Evolutionary conservation across 2,329 filamentous ascomycete species (phyloP).

Genomic region (Elsinoe perseae): DNA sequence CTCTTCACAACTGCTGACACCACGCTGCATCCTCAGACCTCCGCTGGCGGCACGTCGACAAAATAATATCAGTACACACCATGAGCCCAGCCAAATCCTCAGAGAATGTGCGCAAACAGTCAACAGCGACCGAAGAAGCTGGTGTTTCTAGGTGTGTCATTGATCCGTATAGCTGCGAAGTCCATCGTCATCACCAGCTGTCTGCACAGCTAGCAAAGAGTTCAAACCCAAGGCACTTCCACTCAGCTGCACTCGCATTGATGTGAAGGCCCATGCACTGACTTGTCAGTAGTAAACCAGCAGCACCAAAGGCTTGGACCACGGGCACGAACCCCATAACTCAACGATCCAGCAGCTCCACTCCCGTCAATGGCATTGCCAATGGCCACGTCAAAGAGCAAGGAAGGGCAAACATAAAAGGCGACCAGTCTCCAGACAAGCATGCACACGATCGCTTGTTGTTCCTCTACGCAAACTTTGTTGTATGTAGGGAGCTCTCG

Average conservation of each 20-base stretch:
- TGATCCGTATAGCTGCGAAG: not conserved
- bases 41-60: constrained; percentile 30
- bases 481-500: constrained; percentile 40
- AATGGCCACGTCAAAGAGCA: constrained; percentile 23
- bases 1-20: not conserved
- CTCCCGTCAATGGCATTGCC: constrained; percentile 48
- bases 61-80: not conserved
- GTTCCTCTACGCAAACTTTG: constrained; percentile 52
- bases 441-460: constrained; percentile 54
- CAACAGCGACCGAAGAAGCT: constrained; percentile 48
- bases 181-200: not conserved
- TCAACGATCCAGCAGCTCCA: constrained; percentile 44
- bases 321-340: constrained; percentile 55
- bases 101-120: constrained; percentile 48
- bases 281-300: constrained; percentile 40
- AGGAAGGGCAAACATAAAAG: constrained; percentile 28
- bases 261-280: not conserved
- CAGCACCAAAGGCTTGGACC: constrained; percentile 52
- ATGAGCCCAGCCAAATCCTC: constrained; percentile 35
- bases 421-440: constrained; percentile 47
- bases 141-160: constrained; percentile 44
- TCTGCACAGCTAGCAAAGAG: not conserved
- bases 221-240: not conserved
- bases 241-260: not conserved
- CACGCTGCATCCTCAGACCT: constrained; percentile 43